Base-by-base conservation (phyloP, 106 monocot species). In the Allium fistulosum region DNA sequence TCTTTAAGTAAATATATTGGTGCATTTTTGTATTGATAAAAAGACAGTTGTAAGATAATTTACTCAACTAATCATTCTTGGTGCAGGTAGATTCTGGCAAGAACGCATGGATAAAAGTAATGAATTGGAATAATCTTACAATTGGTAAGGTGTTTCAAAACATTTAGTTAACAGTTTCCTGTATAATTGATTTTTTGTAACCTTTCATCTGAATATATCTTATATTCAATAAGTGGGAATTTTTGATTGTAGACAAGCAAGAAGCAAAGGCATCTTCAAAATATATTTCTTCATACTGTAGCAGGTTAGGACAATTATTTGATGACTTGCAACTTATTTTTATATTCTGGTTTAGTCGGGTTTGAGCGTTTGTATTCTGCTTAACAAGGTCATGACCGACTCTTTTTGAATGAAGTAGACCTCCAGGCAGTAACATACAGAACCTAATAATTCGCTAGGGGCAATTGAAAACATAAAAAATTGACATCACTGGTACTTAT, bases 261-360 rank as follows among this genome's bases (percentile, higher is more conserved):
- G 86, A 85, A 69, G 96, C 96, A 64, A 75, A 79, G 17, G 89
- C 89, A 61, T 70, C 89, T 66, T 88, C 96, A 14, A 97, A 97
- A 75, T 69, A 70, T 70, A 74, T 97, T 37, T 97, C 96, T 17
- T 82, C 88, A 16, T 97, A 82, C 72, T 97, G 96, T 74, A 92
- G 86, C 68, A 97, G 92, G 96, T 37, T 96, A 76, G 66, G 51
- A 50, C 15, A 18, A 69, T 51, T 57, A 2, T 37, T 51, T 66
- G 68, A 68, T 55, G 11, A 11, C 53, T 37, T 37, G 2, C 5
- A 4, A 37, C 5, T 37, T 37, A 37, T 37, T 37, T 28, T 37
- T 37, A 37, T 37, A 5, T 37, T 37, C 37, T 37, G 37, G 37
- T 37, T 37, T 37, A 5, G 37, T 37, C 37, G 37, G 37, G 5